Evolutionary conservation across 2,329 filamentous ascomycete genomes (phyloP), one percentile per base, ranked within the genome.

Genomic region (Zelopaecilomyces penicillatus): DNA sequence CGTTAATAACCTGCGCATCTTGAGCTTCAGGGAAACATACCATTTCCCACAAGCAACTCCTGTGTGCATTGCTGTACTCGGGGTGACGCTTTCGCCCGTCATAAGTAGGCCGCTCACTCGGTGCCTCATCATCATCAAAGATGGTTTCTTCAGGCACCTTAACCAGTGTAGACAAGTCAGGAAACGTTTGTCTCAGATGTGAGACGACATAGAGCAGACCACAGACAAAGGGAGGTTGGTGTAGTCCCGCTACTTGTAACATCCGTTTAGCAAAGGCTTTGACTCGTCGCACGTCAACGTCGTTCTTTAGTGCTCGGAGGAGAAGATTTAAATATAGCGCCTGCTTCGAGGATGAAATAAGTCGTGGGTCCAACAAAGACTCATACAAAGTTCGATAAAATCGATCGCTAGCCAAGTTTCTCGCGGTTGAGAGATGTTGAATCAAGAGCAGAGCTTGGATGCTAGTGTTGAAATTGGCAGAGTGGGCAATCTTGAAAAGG

Each of bases 381-480:
- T 98, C 93, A 64, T 98, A 98, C 3, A 98, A 71, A 7, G 90
- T 95, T 41, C 89, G 79, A 69, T 97, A 98, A 69, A 95, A 98
- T 49, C 93, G 80, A 58, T 98, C 93, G 9, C 84, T 83, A 4
- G 85, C 83, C 43, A 91, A 74, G 56, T 90, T 84, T 61, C 93
- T 88, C 3, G 83, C 79, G 2, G 82, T 74, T 1, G 89, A 87
- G 29, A 98, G 77, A 63, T 97, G 93, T 62, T 97, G 93, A 53
- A 98, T 94, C 39, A 98, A 73, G 68, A 95, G 85, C 52, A 98
- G 76, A 31, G 93, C 91, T 65, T 98, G 93, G 33, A 98, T 87
- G 60, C 89, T 93, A 1, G 93, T 98, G 68, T 97, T 98, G 76
- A 98, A 97, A 65, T 98, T 98, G 45, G 91, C 88, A 1, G 91